These are phyloP conservation scores for Paramecium caudatum DNA, from an alignment of 73 alveolate genomes.

Conservation along the genomic window DNA sequence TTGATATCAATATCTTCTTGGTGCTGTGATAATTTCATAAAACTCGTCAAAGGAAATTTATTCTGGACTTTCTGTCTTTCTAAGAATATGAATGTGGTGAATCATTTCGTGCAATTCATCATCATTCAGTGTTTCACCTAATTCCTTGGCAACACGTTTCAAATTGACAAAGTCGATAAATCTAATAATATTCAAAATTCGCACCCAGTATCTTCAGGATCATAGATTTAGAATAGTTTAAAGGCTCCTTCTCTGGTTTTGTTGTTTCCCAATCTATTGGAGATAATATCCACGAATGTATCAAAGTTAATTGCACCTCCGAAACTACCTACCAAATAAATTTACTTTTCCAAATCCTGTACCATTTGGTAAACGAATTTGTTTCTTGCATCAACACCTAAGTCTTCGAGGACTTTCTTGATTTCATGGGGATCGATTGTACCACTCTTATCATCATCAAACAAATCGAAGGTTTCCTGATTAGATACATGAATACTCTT, in stretches of 20 bases:
- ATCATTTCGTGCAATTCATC: conserved; percentile 68
- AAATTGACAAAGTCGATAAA: conserved; percentile 64
- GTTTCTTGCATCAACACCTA: conserved; percentile 87
- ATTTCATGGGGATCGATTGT: conserved; percentile 83
- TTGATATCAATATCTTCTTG: conserved; percentile 71
- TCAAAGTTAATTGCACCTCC: conserved; percentile 83
- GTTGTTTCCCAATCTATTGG: conserved; percentile 81
- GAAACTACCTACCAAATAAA: conserved; percentile 38
- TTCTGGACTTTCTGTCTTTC: conserved; percentile 64
- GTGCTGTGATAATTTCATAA: conserved; percentile 70
- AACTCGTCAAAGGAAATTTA: conserved; percentile 53
- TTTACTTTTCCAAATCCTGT: conserved; percentile 75
- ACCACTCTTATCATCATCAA: conserved; percentile 86
- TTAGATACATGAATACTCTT: conserved; percentile 31
- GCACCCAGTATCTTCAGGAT: conserved; percentile 75
- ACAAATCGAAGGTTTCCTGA: conserved; percentile 88
- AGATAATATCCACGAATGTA: conserved; percentile 80
- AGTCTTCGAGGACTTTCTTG: conserved; percentile 85
- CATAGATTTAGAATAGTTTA: conserved; percentile 76
- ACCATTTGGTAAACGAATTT: conserved; percentile 80
- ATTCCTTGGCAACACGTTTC: conserved; percentile 60
- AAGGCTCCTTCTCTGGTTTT: conserved; percentile 81
- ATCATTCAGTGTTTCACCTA: conserved; percentile 65
- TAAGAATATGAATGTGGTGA: conserved; percentile 59
- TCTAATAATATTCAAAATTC: neutral